phyloP scores from a whole-genome alignment of 345 rosid genomes.

The Triadica sebifera region DNA sequence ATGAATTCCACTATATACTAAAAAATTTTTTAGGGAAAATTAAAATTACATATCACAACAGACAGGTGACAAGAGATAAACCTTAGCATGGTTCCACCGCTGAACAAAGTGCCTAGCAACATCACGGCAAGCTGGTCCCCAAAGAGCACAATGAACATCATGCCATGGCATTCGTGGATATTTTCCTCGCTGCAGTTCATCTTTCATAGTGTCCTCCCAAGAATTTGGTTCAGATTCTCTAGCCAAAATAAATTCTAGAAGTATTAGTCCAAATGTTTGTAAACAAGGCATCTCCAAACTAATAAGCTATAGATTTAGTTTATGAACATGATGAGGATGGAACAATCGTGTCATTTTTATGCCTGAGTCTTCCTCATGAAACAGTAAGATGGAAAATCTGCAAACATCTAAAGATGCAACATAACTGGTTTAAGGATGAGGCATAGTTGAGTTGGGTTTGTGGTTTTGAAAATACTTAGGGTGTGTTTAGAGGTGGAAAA shows the following conservation, averaged over 20 bases:
- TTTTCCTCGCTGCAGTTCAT: constrained; percentile 67
- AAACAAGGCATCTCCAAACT: too few species aligned
- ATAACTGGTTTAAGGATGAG: background rate
- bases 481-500: too few species aligned
- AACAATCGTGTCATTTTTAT: too few species aligned
- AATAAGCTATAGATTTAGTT: too few species aligned
- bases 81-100: constrained; percentile 99
- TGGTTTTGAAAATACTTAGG: background rate
- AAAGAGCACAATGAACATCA: constrained; percentile 88
- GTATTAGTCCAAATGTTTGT: background rate
- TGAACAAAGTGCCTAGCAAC: constrained; percentile 89
- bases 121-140: constrained; percentile 97
- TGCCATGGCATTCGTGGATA: constrained; percentile 99
- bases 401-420: too few species aligned
- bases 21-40: background rate
- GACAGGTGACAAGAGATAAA: constrained; percentile 18
- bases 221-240: constrained; percentile 98
- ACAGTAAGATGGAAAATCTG: too few species aligned
- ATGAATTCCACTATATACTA: constrained; percentile 12
- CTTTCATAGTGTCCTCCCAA: constrained; percentile 88
- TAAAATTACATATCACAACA: background rate
- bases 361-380: too few species aligned
- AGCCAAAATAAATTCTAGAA: constrained; percentile 17
- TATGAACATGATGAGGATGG: too few species aligned
- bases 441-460: background rate